Evolutionary conservation across 2,329 filamentous ascomycete species (phyloP).

Genomic region (Pseudogymnoascus sp.): DNA sequence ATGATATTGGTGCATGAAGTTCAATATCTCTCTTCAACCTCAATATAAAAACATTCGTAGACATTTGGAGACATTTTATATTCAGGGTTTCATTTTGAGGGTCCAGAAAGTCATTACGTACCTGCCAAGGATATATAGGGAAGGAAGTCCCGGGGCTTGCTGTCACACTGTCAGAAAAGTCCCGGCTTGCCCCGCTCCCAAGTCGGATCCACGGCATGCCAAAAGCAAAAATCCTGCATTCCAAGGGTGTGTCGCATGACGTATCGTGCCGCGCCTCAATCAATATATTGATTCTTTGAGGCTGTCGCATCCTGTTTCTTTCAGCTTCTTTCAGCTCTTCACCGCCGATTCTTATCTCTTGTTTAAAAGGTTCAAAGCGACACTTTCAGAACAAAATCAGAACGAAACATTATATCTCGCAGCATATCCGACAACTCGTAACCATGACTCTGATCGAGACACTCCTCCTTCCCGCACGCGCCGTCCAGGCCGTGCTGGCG

Average conservation of each 20-base stretch:
- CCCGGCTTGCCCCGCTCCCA: neutral
- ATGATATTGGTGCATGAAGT: neutral
- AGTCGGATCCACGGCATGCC: neutral
- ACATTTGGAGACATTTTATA: neutral
- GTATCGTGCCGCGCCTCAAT: neutral
- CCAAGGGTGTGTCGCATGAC: neutral
- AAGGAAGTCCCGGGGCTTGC: neutral
- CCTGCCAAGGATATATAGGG: neutral
- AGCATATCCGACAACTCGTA: constrained; percentile 11
- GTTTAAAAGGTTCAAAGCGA: neutral
- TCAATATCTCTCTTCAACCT: neutral
- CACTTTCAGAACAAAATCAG: neutral
- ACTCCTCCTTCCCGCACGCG: constrained; percentile 55
- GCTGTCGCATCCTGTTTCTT: neutral
- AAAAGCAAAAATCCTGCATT: neutral
- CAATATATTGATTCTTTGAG: neutral
- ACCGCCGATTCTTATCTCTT: too few species aligned
- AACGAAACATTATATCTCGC: neutral
- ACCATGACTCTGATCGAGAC: constrained; percentile 39
- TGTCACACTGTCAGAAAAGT: neutral
- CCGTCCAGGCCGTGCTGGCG: constrained; percentile 57
- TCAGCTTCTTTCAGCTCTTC: neutral
- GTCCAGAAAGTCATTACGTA: neutral
- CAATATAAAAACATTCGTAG: neutral
- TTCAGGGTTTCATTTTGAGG: neutral